These are phyloP conservation scores for Tetrahymena elliotti DNA, from an alignment of 73 alveolate genomes.

Conservation along the genomic window DNA sequence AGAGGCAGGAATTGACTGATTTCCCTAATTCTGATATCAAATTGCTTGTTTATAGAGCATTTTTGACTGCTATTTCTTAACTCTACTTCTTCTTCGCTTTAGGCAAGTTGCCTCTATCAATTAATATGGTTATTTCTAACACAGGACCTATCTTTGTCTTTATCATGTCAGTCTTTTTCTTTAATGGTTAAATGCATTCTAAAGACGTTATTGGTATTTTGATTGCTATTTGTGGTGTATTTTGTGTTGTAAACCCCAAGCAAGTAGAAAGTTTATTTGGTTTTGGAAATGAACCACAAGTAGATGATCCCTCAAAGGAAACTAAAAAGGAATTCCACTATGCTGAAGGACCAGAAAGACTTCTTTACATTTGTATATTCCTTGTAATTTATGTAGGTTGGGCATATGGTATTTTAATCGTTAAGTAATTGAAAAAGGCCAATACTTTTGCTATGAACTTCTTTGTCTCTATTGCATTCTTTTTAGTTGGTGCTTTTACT, in stretches of 20 bases:
- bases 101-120: neutral
- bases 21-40: neutral
- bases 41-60: neutral
- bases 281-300: neutral
- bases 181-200: neutral
- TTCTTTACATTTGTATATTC: neutral
- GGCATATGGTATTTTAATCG: neutral
- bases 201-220: neutral
- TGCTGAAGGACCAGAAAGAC: neutral
- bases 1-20: neutral
- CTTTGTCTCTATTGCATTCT: neutral
- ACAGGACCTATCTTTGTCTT: neutral
- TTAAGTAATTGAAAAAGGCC: neutral
- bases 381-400: neutral
- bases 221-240: neutral
- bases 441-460: neutral
- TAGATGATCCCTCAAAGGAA: neutral
- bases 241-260: neutral
- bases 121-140: neutral
- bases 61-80: neutral
- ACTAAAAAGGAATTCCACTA: neutral
- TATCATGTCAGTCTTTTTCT: neutral
- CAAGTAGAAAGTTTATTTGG: neutral
- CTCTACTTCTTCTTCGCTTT: neutral
- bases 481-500: neutral